Evolutionary conservation across 208 protist genomes (phyloP).

Genomic region (Porcisia hertigi): DNA sequence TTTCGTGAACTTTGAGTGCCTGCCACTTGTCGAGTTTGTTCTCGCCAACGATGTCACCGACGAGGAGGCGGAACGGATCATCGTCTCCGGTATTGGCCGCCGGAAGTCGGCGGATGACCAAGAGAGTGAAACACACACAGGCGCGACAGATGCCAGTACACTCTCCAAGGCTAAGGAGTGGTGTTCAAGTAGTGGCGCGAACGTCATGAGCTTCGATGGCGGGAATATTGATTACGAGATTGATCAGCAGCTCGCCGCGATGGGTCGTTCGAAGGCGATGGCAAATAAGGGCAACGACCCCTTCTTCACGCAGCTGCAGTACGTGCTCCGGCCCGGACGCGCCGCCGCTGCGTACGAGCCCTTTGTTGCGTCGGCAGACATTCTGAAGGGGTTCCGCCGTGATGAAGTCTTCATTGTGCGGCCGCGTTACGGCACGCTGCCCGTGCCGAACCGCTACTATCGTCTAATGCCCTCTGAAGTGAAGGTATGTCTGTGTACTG

Average conservation of each 20-base stretch:
- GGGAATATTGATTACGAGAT: slow-evolving; percentile 90
- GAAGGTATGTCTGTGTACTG: slow-evolving; percentile 78
- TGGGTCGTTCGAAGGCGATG: slow-evolving; percentile 65
- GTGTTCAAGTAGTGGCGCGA: slow-evolving; percentile 65
- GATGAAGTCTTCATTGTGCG: slow-evolving; percentile 92
- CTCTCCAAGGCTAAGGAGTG: slow-evolving; percentile 39
- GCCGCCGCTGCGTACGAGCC: slow-evolving; percentile 79
- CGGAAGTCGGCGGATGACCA: slow-evolving; percentile 31
- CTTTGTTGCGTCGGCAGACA: slow-evolving; percentile 77
- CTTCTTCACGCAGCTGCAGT: slow-evolving; percentile 89
- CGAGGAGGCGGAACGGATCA: slow-evolving; percentile 86
- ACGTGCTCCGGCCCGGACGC: slow-evolving; percentile 70
- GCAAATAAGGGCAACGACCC: slow-evolving; percentile 81
- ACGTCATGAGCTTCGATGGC: slow-evolving; percentile 90
- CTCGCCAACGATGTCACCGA: slow-evolving; percentile 86
- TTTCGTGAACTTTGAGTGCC: slow-evolving; percentile 88
- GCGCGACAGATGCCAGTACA: not conserved
- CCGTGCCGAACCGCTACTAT: slow-evolving; percentile 89
- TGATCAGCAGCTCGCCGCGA: slow-evolving; percentile 76
- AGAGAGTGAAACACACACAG: slow-evolving; percentile 5
- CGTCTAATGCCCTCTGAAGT: slow-evolving; percentile 79
- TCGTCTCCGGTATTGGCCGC: slow-evolving; percentile 63
- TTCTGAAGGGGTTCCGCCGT: slow-evolving; percentile 76
- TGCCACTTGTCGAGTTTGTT: slow-evolving; percentile 95
- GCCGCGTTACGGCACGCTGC: slow-evolving; percentile 57